A percentile compares a stretch with the other conserved stretches of the same genome.
Conservation (phyloP, 495 filamentous ascomycete species). For the Glarea lozoyensis region DNA sequence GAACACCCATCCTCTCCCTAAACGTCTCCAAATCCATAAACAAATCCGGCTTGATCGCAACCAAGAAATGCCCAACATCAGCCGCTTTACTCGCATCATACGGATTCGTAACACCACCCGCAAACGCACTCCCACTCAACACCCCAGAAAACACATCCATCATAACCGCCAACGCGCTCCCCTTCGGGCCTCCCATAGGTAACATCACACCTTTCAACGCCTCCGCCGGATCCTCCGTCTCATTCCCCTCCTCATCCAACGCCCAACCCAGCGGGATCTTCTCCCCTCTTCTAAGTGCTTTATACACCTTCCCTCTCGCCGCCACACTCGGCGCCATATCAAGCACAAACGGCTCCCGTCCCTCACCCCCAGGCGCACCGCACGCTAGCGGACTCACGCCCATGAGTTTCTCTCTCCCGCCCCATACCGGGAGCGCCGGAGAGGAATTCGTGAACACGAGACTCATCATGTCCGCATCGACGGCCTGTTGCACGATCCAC, state of each 20-base stretch:
- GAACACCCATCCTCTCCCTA: slow-evolving; percentile 56
- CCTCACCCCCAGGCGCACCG: slow-evolving; percentile 54
- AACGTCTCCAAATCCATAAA: slow-evolving; percentile 67
- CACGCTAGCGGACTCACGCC: slow-evolving; percentile 73
- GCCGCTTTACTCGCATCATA: slow-evolving; percentile 55
- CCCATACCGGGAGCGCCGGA: slow-evolving; percentile 66
- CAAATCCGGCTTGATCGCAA: slow-evolving; percentile 68
- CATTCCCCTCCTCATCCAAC: slow-evolving; percentile 57
- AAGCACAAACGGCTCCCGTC: slow-evolving; percentile 48
- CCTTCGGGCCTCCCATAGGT: slow-evolving; percentile 74
- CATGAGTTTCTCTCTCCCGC: slow-evolving; percentile 56
- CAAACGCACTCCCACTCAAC: slow-evolving; percentile 60
- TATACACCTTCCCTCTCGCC: slow-evolving; percentile 69
- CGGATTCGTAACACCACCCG: slow-evolving; percentile 60
- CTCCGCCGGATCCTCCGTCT: slow-evolving; percentile 55
- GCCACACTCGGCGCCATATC: slow-evolving; percentile 73
- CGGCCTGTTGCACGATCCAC: slow-evolving; percentile 66
- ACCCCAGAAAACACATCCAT: slow-evolving; percentile 82
- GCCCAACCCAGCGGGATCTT: slow-evolving; percentile 70
- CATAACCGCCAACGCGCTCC: slow-evolving; percentile 63
- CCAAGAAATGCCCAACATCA: slow-evolving; percentile 69
- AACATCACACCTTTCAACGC: slow-evolving; percentile 68
- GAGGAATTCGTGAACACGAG: slow-evolving; percentile 75
- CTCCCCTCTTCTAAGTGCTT: slow-evolving; percentile 60
- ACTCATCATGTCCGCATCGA: slow-evolving; percentile 63